These are phyloP conservation scores for Tylopilus balloui DNA, from an alignment of 768 basidiomycete genomes.

Conservation along the genomic window DNA sequence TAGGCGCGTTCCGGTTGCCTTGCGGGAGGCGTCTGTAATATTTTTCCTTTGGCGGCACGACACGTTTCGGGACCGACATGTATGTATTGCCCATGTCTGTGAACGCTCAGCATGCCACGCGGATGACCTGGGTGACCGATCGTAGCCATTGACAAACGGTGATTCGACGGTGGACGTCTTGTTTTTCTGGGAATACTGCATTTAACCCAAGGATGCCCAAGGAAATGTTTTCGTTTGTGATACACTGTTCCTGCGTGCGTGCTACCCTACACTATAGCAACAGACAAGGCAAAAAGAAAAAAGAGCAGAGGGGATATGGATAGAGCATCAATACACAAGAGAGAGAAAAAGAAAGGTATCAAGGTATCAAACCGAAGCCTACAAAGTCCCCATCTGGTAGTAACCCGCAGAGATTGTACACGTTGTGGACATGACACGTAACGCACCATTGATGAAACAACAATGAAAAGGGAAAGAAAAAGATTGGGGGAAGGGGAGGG, in stretches of 20 bases:
- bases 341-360: constrained; percentile 2
- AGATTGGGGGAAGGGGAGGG: neutral
- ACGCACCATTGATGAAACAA: neutral
- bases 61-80: neutral
- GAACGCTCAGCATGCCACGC: too few relatives aligned
- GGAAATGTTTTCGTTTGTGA: too few relatives aligned
- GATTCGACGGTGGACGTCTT: neutral
- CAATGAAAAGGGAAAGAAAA: neutral
- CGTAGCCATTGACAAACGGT: too few relatives aligned
- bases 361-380: neutral
- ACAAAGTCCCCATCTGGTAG: constrained; percentile 16
- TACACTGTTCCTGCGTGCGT: neutral
- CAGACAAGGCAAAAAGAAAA: neutral
- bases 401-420: constrained; percentile 9
- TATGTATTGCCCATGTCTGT: too few relatives aligned
- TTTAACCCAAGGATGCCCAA: too few relatives aligned
- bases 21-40: neutral
- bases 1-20: constrained; percentile 22
- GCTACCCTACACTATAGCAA: constrained; percentile 1
- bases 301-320: too few relatives aligned
- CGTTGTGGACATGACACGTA: neutral
- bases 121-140: neutral
- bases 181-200: too few relatives aligned
- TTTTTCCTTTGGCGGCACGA: too few relatives aligned
- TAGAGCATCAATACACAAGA: neutral